A percentile compares a stretch with the other conserved stretches of the same genome.
These are phyloP conservation scores for Cydonia oblonga DNA, from an alignment of 331 rosid genomes.

Conservation along the genomic window DNA sequence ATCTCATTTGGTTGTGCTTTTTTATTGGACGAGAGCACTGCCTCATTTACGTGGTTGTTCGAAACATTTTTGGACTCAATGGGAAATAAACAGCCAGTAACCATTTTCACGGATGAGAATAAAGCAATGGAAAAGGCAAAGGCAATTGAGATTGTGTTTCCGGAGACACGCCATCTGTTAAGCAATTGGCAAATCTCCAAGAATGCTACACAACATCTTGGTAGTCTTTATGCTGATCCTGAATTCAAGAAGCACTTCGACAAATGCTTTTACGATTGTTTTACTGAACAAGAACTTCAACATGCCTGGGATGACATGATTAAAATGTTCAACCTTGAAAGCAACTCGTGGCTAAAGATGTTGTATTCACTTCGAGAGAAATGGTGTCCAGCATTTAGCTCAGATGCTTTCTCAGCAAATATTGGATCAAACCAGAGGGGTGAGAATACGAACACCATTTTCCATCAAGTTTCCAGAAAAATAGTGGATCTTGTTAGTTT, in stretches of 20 bases:
- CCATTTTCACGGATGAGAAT: background rate
- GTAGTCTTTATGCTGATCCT: background rate
- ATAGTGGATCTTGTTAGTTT: background rate
- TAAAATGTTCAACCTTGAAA: background rate
- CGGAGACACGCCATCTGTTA: background rate
- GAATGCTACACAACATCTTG: constrained; percentile 9
- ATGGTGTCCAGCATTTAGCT: constrained; percentile 5
- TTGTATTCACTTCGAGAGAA: background rate
- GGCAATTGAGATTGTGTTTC: background rate
- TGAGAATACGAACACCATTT: background rate
- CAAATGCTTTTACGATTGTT: constrained; percentile 8
- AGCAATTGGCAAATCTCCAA: constrained; percentile 1
- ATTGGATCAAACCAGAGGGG: background rate
- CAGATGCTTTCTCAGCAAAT: background rate
- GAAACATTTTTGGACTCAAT: constrained; percentile 4
- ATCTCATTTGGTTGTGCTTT: constrained; percentile 10
- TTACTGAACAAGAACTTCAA: constrained; percentile 6
- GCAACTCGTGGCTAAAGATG: constrained; percentile 6
- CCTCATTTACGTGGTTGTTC: constrained; percentile 2
- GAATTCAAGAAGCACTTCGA: background rate
- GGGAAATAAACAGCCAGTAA: background rate
- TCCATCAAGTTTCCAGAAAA: background rate
- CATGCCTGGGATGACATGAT: constrained; percentile 4
- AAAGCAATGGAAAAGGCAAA: background rate
- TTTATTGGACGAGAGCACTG: background rate